Conservation (phyloP, 1,139 yeast species). For the Scheffersomyces illinoinensis region DNA sequence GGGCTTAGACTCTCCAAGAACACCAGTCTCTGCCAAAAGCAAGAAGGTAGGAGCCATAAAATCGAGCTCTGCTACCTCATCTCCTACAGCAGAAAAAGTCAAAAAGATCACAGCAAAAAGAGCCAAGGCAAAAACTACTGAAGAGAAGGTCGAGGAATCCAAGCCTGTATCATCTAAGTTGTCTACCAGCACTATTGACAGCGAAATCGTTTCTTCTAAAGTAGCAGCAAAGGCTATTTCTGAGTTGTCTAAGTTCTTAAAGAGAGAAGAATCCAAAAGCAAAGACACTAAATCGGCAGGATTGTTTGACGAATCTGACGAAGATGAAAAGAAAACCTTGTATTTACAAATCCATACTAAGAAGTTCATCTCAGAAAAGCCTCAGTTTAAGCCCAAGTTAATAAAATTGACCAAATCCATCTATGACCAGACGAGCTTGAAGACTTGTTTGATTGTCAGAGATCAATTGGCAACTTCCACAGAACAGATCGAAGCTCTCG, state of each 20-base stretch:
- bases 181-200: not conserved
- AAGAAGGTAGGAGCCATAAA: constrained; percentile 11
- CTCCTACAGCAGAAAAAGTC: constrained; percentile 5
- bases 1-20: constrained; percentile 14
- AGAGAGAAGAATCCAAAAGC: constrained; percentile 22
- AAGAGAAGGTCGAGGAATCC: constrained; percentile 1
- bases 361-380: constrained; percentile 62
- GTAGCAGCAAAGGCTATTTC: constrained; percentile 45
- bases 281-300: constrained; percentile 29
- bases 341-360: constrained; percentile 64
- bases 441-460: constrained; percentile 72
- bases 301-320: constrained; percentile 49
- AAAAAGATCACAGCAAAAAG: constrained; percentile 3
- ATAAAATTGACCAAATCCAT: constrained; percentile 57
- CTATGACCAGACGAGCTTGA: constrained; percentile 45
- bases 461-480: constrained; percentile 61
- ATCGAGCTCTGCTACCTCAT: constrained; percentile 18
- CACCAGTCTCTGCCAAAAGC: constrained; percentile 13
- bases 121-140: constrained; percentile 4
- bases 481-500: constrained; percentile 62
- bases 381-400: constrained; percentile 71
- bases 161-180: constrained; percentile 1
- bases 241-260: constrained; percentile 50
- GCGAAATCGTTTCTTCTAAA: constrained; percentile 8
- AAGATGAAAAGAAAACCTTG: constrained; percentile 52